Base-by-base conservation (phyloP, 2,329 filamentous ascomycete genomes). In the Colletotrichum acutatum region DNA sequence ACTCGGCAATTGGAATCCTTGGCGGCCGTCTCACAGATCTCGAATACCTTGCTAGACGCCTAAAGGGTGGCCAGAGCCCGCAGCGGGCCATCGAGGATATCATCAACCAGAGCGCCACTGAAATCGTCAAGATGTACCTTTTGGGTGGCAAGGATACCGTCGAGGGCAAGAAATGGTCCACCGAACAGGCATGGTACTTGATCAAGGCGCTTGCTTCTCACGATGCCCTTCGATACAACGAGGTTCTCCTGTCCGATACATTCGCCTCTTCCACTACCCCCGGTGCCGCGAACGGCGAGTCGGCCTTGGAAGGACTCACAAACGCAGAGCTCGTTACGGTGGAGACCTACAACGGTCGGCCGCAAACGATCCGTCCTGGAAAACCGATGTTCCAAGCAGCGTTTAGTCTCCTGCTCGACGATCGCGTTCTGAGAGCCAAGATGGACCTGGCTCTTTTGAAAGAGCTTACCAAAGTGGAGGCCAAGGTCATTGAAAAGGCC, bases 21-120 rank as follows among this genome's bases (percentile, higher is more conserved):
- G 97, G 97, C 26, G 97, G 97, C 2, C 94, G 97, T 4, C 88
- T 99, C n/a, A 98, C 95, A 0, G 97, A 99, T 79, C 91, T 99
- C 24, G 96, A 98, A 80, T 97, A 97, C 79, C 90, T 99, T 56
- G 93, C 95, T n/a, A 91, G 96, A 46, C 90, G 97, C 22, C 93
- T 99, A 77, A 94, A 95, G 83, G 91, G 93, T 0, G 96, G 97
- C 19, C 95, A 98, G 81, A 93, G 89, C 2, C 97, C 97, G 0
- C 89, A 88, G 75, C 88, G 93, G 76, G 97, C 97, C 3, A 92
- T 98, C 2, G 87, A 91, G 26, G 95, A 98, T 75, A 98, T 99
- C 74, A 93, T 98, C 66, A 92, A 94, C 67, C 95, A 98, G 79
- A 93, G 93, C 22, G 94, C 95, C 0, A 94, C 94, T 0, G 97